A percentile compares a stretch with the other conserved stretches of the same genome.
Conservation (phyloP, 345 rosid species). For the Eucalyptus cloeziana region DNA sequence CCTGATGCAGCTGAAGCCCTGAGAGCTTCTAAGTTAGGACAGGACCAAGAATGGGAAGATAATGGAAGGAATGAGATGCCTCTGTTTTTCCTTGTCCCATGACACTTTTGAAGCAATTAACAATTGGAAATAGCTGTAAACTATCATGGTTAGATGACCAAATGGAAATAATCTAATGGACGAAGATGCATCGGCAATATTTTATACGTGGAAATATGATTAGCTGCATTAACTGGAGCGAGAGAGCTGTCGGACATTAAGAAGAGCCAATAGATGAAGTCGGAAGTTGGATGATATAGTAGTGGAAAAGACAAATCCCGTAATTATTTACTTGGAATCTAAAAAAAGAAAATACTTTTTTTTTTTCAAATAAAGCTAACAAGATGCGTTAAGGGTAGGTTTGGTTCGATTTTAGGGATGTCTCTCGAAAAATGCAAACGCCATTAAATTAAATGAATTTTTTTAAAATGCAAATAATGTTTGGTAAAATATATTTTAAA, state of each 20-base stretch:
- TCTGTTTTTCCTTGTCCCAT: neutral
- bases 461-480: too few relatives aligned
- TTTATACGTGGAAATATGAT: neutral
- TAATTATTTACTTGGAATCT: neutral
- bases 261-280: neutral
- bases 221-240: neutral
- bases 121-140: neutral
- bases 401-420: neutral
- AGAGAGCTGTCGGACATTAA: neutral
- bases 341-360: neutral
- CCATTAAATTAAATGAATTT: too few relatives aligned
- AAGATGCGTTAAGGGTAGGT: neutral
- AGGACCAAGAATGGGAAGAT: neutral
- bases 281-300: neutral
- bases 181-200: neutral
- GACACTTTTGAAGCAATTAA: neutral
- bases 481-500: too few relatives aligned
- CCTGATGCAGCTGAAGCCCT: neutral
- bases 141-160: neutral
- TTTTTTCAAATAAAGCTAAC: neutral
- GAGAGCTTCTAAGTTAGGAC: neutral
- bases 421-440: neutral
- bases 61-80: neutral
- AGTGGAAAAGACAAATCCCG: neutral
- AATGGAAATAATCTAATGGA: neutral